phyloP scores from a whole-genome alignment of 805 yeast genomes.

The Yamadazyma sp. region DNA sequence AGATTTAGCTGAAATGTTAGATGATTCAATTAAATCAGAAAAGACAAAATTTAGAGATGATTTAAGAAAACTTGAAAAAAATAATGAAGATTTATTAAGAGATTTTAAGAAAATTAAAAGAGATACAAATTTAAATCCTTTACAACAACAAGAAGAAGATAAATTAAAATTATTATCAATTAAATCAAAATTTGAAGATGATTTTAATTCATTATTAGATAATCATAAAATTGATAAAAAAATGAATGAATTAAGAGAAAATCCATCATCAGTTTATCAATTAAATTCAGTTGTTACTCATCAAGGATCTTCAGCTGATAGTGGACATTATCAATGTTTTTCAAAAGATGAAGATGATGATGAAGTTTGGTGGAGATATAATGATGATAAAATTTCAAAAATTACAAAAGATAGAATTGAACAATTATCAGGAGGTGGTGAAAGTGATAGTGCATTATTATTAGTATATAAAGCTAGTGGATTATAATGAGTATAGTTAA shows the following conservation, averaged over 20 bases:
- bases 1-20: constrained; percentile 82
- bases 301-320: constrained; percentile 92
- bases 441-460: constrained; percentile 91
- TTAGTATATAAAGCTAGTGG: constrained; percentile 83
- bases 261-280: constrained; percentile 85
- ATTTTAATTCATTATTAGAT: constrained; percentile 43
- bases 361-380: constrained; percentile 89
- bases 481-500: too few species aligned
- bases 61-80: constrained; percentile 71
- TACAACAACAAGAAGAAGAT: constrained; percentile 56
- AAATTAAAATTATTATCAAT: constrained; percentile 46
- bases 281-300: constrained; percentile 84
- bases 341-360: constrained; percentile 72
- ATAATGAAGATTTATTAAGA: constrained; percentile 65
- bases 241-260: constrained; percentile 53
- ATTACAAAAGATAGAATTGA: constrained; percentile 84
- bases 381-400: constrained; percentile 81
- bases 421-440: constrained; percentile 93
- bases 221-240: constrained; percentile 19
- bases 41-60: constrained; percentile 74
- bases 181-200: constrained; percentile 49
- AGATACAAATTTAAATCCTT: constrained; percentile 36
- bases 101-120: constrained; percentile 62
- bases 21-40: constrained; percentile 66
- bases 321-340: constrained; percentile 96